These are phyloP conservation scores for Pezicula neosporulosa DNA, from an alignment of 2,329 filamentous ascomycete genomes.

Conservation along the genomic window DNA sequence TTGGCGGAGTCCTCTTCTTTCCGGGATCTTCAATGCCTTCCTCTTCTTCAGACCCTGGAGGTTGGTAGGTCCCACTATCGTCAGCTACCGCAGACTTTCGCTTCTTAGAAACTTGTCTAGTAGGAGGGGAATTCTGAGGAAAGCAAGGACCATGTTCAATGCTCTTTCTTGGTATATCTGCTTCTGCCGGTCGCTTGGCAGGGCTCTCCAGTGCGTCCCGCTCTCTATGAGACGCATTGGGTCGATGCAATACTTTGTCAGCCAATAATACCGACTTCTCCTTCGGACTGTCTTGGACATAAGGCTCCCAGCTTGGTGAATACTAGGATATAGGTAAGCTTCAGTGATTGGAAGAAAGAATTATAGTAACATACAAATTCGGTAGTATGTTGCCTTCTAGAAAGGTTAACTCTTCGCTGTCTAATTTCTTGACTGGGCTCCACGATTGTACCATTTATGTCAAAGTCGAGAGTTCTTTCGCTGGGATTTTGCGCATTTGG, in stretches of 20 bases:
- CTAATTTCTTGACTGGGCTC: too few relatives aligned
- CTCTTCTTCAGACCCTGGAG: conserved; percentile 12
- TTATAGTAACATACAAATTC: too few relatives aligned
- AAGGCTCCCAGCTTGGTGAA: too few relatives aligned
- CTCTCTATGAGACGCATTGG: not conserved
- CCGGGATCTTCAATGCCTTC: conserved; percentile 11
- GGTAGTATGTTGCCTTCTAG: too few relatives aligned
- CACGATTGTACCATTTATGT: too few relatives aligned
- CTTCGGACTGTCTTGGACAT: too few relatives aligned
- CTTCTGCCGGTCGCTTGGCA: not conserved
- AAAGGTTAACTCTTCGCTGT: too few relatives aligned
- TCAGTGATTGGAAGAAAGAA: too few relatives aligned
- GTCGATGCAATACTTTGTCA: not conserved
- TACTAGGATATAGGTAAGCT: too few relatives aligned
- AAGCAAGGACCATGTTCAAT: not conserved
- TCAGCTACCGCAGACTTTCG: conserved; percentile 9
- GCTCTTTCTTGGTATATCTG: not conserved
- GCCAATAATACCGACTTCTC: too few relatives aligned
- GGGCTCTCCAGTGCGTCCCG: not conserved
- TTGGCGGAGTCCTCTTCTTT: conserved; percentile 6
- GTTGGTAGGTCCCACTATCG: conserved; percentile 17
- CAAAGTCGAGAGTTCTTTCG: too few relatives aligned
- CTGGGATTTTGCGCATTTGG: too few relatives aligned
- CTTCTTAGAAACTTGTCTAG: conserved; percentile 11
- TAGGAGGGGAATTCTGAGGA: not conserved